Percentiles rank a stretch among this genome's conserved stretches.
phyloP scores from a whole-genome alignment of 331 rosid species.

The Dryas integrifolia region DNA sequence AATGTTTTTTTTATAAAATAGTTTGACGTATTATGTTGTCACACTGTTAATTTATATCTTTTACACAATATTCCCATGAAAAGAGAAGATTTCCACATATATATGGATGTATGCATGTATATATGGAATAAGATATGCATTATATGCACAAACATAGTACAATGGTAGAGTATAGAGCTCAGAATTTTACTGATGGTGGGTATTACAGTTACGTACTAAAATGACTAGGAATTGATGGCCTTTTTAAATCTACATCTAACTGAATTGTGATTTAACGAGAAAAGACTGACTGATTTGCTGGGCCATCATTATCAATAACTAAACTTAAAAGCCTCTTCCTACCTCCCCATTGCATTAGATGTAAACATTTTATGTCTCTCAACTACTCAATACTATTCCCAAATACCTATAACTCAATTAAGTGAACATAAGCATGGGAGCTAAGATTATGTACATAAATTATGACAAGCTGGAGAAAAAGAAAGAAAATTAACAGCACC shows the following conservation, averaged over 20 bases:
- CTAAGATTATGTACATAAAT: background rate
- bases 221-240: background rate
- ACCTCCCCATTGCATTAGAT: background rate
- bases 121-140: too few species aligned
- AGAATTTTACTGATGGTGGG: background rate
- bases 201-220: too few species aligned
- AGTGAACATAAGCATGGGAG: background rate
- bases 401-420: background rate
- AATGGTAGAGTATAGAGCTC: too few species aligned
- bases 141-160: too few species aligned
- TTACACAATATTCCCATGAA: too few species aligned
- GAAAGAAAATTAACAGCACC: too few species aligned
- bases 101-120: too few species aligned
- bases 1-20: too few species aligned
- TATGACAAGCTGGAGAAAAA: background rate
- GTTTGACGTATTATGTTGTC: too few species aligned
- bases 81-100: too few species aligned
- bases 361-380: background rate
- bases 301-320: background rate
- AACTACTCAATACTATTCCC: slow-evolving; percentile 8
- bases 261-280: background rate
- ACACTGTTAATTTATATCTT: too few species aligned
- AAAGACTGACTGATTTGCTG: background rate
- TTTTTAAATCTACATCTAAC: background rate
- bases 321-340: slow-evolving; percentile 8